Evolutionary conservation across 768 basidiomycete genomes (phyloP).

Genomic region (Pisolithus albus): DNA sequence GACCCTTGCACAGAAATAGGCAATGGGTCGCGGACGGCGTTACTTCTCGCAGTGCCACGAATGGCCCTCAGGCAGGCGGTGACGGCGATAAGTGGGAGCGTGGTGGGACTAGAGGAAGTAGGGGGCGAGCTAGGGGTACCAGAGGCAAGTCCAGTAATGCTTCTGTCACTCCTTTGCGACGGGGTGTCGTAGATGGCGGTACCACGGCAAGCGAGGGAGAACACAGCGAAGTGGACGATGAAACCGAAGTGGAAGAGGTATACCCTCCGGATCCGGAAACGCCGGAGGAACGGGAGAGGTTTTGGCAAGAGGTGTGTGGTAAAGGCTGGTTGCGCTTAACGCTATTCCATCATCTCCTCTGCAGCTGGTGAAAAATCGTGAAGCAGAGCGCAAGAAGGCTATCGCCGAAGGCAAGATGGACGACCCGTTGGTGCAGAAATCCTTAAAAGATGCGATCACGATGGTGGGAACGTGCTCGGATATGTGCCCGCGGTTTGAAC

Average conservation of each 20-base stretch:
- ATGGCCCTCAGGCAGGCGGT: constrained; percentile 29
- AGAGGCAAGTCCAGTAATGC: constrained; percentile 37
- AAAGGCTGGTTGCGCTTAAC: constrained; percentile 5
- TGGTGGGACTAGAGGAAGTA: constrained; percentile 48
- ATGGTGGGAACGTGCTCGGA: constrained; percentile 87
- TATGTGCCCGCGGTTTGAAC: constrained; percentile 94
- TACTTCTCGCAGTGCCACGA: constrained; percentile 27
- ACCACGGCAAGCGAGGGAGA: constrained; percentile 29
- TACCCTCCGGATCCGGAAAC: constrained; percentile 51
- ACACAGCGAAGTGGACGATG: constrained; percentile 30
- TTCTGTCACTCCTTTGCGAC: constrained; percentile 29
- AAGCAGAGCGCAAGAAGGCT: constrained; percentile 61
- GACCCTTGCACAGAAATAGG: constrained; percentile 44
- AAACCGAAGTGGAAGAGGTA: constrained; percentile 19
- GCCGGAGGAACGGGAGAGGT: constrained; percentile 57
- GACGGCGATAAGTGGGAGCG: constrained; percentile 60
- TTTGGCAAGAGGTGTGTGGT: constrained; percentile 62
- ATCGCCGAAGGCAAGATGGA: constrained; percentile 85
- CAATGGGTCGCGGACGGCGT: constrained; percentile 49
- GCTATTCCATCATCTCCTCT: constrained; percentile 14
- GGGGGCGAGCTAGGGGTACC: constrained; percentile 35
- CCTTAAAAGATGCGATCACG: constrained; percentile 86
- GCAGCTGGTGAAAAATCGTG: constrained; percentile 68
- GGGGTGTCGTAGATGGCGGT: constrained; percentile 23
- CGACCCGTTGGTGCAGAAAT: constrained; percentile 71